Conservation (phyloP, 345 rosid genomes). For the Eucalyptus globulus region DNA sequence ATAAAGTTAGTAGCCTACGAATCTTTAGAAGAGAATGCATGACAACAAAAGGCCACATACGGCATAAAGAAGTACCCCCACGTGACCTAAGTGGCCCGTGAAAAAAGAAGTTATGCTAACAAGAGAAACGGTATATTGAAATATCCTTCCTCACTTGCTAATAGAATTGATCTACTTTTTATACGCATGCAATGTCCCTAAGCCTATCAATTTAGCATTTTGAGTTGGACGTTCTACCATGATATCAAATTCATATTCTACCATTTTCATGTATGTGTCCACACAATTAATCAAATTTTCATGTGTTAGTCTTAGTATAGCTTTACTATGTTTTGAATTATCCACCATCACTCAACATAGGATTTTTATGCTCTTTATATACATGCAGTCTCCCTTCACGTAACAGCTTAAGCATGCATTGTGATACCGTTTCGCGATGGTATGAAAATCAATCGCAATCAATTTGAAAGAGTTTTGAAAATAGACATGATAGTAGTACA, state of each 20-base stretch:
- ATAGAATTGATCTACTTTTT: background rate
- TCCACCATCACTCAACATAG: rapidly evolving
- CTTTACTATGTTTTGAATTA: background rate
- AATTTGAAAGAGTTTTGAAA: too few relatives aligned
- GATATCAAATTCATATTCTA: background rate
- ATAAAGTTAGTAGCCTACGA: background rate
- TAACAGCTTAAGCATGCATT: background rate
- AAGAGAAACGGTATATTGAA: background rate
- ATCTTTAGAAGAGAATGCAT: background rate
- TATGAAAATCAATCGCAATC: too few relatives aligned
- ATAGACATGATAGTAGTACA: too few relatives aligned
- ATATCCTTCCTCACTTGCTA: background rate
- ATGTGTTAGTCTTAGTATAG: background rate
- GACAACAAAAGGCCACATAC: background rate
- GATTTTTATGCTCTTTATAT: background rate
- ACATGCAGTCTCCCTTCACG: rapidly evolving
- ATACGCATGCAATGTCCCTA: background rate
- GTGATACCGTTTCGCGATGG: background rate
- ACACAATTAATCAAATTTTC: rapidly evolving
- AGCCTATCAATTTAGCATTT: background rate
- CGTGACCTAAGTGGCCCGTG: background rate
- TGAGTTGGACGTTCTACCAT: background rate
- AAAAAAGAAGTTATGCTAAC: background rate
- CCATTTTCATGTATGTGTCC: background rate
- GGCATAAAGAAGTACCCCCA: background rate